Evolutionary conservation across 371 early-diverging fungal species (phyloP), one percentile per base, ranked within the genome.

Genomic region (Haplosporangium sp.): DNA sequence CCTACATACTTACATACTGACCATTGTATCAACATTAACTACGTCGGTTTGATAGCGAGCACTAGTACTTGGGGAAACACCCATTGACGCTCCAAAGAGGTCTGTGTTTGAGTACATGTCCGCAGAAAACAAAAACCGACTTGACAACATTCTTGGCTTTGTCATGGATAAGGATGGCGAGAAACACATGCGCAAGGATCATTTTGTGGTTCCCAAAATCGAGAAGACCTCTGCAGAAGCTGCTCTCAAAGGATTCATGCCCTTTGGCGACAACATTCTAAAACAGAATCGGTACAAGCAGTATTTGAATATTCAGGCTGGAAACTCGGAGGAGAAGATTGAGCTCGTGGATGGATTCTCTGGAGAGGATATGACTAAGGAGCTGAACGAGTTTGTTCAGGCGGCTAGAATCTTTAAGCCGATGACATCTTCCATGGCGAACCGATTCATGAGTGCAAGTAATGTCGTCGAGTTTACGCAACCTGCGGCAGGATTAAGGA

Each of bases 221-320:
- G 83, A 90, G 7, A 89, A 89, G 67, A 83, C 85, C 6, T 83
- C 86, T 4, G 96, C 96, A 0, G 53, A 84, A 55, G 86, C 89
- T 5, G 96, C 96, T 0, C 67, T 95, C 40, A 83, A 86, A 67
- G 96, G 96, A 5, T 96, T 92, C 73, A 93, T 95, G 81, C 96
- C 96, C 5, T 96, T 95, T 85, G 89, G 87, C 6, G 90, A 88
- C 42, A 89, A 91, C 62, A 73, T 83, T 11, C 83, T 83, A 14
- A 96, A 96, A 62, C 96, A 95, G 75, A 83, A 65, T n/a, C 84
- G 96, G 14, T 96, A 96, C 73, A 86, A 86, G 55, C 66, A 82
- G 7, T 95, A 89, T 76, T 69, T 96, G 50, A 87, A 93, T 65
- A 81, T 86, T n/a, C 84, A 87, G 36, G 91, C 93, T 10, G 91